phyloP scores from a whole-genome alignment of 2,329 filamentous ascomycete species.

The Aspergillus calidoustus region DNA sequence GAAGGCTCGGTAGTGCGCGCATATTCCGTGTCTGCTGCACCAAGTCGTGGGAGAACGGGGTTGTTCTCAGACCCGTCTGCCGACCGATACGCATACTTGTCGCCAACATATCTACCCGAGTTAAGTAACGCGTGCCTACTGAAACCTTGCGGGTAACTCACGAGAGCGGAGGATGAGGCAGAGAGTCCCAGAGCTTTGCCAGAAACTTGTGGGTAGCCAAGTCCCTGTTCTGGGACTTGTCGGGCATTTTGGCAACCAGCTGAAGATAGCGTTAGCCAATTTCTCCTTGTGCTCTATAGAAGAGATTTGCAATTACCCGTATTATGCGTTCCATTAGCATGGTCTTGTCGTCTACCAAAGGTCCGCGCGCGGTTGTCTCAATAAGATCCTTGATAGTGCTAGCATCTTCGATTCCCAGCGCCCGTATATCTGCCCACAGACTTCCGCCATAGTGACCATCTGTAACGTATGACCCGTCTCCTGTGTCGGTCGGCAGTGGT shows the following conservation, averaged over 20 bases:
- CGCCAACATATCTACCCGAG: conserved; percentile 47
- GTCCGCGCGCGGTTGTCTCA: conserved; percentile 65
- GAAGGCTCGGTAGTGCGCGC: conserved; percentile 66
- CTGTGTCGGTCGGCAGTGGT: conserved; percentile 59
- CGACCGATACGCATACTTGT: conserved; percentile 67
- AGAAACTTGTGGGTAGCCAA: conserved; percentile 71
- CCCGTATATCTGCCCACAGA: conserved; percentile 61
- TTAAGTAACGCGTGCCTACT: not conserved
- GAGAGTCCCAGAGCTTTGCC: conserved; percentile 69
- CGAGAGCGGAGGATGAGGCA: conserved; percentile 73
- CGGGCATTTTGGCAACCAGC: conserved; percentile 68
- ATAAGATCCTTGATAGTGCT: conserved; percentile 66
- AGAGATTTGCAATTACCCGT: too few species aligned
- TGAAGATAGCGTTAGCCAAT: conserved; percentile 30
- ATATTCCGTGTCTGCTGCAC: conserved; percentile 70
- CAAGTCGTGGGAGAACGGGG: conserved; percentile 66
- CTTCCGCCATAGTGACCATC: conserved; percentile 55
- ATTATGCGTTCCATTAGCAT: conserved; percentile 78
- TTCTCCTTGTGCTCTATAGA: too few species aligned
- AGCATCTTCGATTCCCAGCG: conserved; percentile 62
- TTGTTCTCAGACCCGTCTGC: conserved; percentile 76
- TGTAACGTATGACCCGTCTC: conserved; percentile 63
- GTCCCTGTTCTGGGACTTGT: conserved; percentile 63
- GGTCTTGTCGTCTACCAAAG: conserved; percentile 72
- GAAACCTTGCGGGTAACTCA: conserved; percentile 43